Conservation (phyloP, 2,329 filamentous ascomycete genomes). For the Capronia americana region DNA sequence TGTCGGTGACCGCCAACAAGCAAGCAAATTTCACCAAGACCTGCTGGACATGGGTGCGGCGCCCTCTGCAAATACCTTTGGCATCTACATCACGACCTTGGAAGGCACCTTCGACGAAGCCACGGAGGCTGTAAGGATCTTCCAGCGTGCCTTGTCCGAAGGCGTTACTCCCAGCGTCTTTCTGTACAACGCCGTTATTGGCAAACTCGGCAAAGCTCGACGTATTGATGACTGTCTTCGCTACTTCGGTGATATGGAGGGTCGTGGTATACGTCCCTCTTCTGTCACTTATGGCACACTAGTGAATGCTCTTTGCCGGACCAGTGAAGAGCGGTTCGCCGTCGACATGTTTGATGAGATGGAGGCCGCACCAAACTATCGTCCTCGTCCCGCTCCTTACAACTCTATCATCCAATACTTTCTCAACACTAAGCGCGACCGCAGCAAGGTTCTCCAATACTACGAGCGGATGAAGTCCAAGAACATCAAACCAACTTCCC, state of each 20-base stretch:
- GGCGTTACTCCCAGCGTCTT: conserved; percentile 96
- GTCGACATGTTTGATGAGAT: conserved; percentile 99
- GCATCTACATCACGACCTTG: conserved; percentile 97
- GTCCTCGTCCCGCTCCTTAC: conserved; percentile 94
- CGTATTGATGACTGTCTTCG: conserved; percentile 98
- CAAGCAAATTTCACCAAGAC: conserved; percentile 88
- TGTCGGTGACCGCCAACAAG: conserved; percentile 78
- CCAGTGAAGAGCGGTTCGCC: conserved; percentile 96
- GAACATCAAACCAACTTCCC: conserved; percentile 87
- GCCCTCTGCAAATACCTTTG: conserved; percentile 96
- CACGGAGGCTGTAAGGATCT: conserved; percentile 95
- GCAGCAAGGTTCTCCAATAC: conserved; percentile 89
- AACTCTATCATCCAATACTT: conserved; percentile 99
- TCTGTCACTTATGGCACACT: conserved; percentile 98
- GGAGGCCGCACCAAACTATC: conserved; percentile 99
- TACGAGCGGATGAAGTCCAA: conserved; percentile 91
- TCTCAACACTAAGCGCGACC: conserved; percentile 95
- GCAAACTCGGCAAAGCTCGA: conserved; percentile 96
- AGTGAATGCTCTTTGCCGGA: conserved; percentile 95
- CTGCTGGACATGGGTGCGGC: conserved; percentile 87
- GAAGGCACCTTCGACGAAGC: conserved; percentile 99
- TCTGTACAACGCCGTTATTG: conserved; percentile 96
- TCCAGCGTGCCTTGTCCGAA: conserved; percentile 89
- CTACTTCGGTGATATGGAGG: conserved; percentile 98
- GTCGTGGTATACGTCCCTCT: conserved; percentile 88